Conservation (phyloP, 148 eudicot genomes). For the Rhododendron griersonianum region DNA sequence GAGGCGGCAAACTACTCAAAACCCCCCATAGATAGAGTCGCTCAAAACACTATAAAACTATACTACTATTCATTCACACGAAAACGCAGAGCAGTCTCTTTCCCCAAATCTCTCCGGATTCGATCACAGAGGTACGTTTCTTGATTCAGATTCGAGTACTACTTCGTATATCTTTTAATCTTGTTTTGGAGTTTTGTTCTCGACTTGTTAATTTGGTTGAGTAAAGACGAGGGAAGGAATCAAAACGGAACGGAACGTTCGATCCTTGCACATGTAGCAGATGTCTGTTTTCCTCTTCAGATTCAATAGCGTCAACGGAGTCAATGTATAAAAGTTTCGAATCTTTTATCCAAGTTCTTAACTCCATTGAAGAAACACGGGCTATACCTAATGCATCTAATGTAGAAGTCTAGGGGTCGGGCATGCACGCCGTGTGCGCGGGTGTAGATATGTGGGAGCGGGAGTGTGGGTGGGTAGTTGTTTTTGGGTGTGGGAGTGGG, state of each 20-base stretch:
- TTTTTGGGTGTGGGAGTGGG: too few species aligned
- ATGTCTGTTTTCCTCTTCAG: background rate
- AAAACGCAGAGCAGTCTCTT: background rate
- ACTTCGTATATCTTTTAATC: background rate
- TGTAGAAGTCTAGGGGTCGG: background rate
- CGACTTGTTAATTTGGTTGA: background rate
- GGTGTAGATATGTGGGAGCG: too few species aligned
- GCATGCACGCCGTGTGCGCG: too few species aligned
- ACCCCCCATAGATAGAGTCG: background rate
- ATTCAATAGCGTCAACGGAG: background rate
- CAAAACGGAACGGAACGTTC: background rate
- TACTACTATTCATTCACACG: background rate
- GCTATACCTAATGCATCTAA: background rate
- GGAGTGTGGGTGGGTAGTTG: too few species aligned
- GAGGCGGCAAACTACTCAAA: conserved; percentile 6
- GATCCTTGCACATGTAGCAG: background rate
- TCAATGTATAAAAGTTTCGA: background rate
- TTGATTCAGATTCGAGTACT: background rate
- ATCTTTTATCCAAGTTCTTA: background rate
- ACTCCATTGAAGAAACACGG: background rate
- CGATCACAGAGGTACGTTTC: background rate
- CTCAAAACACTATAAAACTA: background rate
- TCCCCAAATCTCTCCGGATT: background rate
- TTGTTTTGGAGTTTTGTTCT: background rate
- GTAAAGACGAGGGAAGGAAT: background rate